Conservation (phyloP, 139 green algal species). For the Microglena sp. region DNA sequence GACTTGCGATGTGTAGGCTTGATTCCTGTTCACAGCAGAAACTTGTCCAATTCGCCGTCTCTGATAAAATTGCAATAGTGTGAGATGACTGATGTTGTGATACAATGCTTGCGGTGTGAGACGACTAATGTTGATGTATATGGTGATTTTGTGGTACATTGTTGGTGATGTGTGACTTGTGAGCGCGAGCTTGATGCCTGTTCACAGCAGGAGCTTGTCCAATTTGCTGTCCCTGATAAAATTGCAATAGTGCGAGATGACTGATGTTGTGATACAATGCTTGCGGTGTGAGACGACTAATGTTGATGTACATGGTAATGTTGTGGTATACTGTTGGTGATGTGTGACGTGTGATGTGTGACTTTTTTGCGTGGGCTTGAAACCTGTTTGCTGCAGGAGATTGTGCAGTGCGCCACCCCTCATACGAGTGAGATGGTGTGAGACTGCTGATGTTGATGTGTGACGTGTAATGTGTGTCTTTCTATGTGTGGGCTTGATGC, state of each 20-base stretch:
- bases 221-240: slow-evolving; percentile 17
- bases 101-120: neutral
- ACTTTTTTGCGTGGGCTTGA: too few species aligned
- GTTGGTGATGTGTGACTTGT: slow-evolving; percentile 35
- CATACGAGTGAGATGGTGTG: neutral
- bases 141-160: neutral
- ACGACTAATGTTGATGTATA: neutral
- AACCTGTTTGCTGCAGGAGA: slow-evolving; percentile 25
- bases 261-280: neutral
- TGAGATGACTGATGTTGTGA: neutral
- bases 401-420: slow-evolving; percentile 19
- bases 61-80: neutral
- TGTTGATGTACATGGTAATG: neutral
- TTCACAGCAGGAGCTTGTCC: slow-evolving; percentile 24
- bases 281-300: neutral
- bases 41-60: slow-evolving; percentile 17
- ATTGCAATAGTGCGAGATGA: neutral
- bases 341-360: slow-evolving; percentile 43
- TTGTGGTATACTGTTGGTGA: neutral
- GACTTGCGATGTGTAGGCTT: slow-evolving; percentile 28
- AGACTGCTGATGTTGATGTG: too few species aligned
- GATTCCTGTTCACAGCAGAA: slow-evolving; percentile 30
- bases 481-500: neutral
- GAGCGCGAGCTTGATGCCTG: slow-evolving; percentile 21
- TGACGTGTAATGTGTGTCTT: neutral